Base-by-base conservation (phyloP, 306 rosid genomes). In the Albizia julibrissin region DNA sequence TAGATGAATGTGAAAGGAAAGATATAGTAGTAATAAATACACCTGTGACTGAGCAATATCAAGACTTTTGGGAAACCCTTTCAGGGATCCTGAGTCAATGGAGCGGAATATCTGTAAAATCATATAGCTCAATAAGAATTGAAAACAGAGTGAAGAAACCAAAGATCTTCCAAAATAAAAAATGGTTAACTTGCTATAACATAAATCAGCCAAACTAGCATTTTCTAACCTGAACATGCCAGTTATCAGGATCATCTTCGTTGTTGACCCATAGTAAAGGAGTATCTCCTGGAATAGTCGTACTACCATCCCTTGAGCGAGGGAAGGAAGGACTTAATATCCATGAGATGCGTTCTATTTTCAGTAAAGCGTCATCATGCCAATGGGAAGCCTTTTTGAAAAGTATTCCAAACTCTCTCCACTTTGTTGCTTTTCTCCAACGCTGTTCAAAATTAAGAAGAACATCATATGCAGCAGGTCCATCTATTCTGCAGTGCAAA, bases 381-480 rank as follows among this genome's bases (percentile, higher is more conserved):
- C 94, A 93, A 31, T 86, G 94, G 47, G 93, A 81, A 77, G 80
- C 78, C 79, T 69, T 85, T 86, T 79, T 91, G 62, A 91, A 81
- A 75, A 86, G 81, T 59, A 93, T 71, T 59, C 92, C 90, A 62
- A 94, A 87, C 88, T 93, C 97, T 77, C 61, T 93, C 98, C 98
- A 91, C 84, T 80, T 84, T 11, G 93, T 93, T 50, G 97, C 84
- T 91, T 77, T 93, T 83, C 78, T 92, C 99, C 99, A 95, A 37
- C 98, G 97, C 86, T 95, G 97, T 85, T 95, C 99, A 80, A 95
- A 95, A 88, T 95, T 93, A 80, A 95, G 79, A 82, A 95, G 96
- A 91, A 93, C 85, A 83, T 95, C 99, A 68, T 93, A 95, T 37
- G 99, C 99, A 76, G 98, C 97, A 78, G 97, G 97, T 74, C 98